Percentiles rank a stretch among this genome's conserved stretches.
These are phyloP conservation scores for Tetrastigma voinierianum DNA, from an alignment of 164 flowering plant genomes.

Conservation along the genomic window DNA sequence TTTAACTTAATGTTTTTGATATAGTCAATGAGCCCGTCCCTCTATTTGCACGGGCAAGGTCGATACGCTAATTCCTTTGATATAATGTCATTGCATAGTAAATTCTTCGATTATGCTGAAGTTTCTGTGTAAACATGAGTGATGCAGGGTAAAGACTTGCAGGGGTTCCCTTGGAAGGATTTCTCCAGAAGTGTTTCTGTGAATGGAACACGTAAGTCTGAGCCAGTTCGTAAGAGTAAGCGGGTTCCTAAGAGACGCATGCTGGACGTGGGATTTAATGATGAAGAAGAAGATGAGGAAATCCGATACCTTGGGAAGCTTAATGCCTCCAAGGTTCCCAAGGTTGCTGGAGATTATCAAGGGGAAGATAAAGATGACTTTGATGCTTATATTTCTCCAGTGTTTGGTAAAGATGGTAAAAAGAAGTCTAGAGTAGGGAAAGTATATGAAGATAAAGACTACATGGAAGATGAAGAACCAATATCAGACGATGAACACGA, in stretches of 20 bases:
- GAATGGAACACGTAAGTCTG: constrained; percentile 40
- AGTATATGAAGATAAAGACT: constrained; percentile 41
- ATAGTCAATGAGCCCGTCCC: not conserved
- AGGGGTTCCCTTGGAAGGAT: constrained; percentile 52
- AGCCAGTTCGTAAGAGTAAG: constrained; percentile 75
- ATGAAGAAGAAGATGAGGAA: constrained; percentile 68
- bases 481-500: constrained; percentile 43
- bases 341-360: constrained; percentile 21
- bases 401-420: constrained; percentile 29
- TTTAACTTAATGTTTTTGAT: not conserved
- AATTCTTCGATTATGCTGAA: not conserved
- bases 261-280: constrained; percentile 50
- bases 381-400: constrained; percentile 17
- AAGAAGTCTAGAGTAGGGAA: constrained; percentile 39
- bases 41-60: not conserved
- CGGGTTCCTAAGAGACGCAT: constrained; percentile 65
- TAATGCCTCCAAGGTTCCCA: constrained; percentile 39
- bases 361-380: constrained; percentile 24
- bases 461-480: constrained; percentile 53
- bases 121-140: not conserved
- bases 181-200: constrained; percentile 26
- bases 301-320: constrained; percentile 64
- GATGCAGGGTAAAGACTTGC: constrained; percentile 38
- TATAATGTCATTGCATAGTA: not conserved
- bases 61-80: not conserved